These are phyloP conservation scores for Penicillium daleae DNA, from an alignment of 495 filamentous ascomycete genomes.

Conservation along the genomic window DNA sequence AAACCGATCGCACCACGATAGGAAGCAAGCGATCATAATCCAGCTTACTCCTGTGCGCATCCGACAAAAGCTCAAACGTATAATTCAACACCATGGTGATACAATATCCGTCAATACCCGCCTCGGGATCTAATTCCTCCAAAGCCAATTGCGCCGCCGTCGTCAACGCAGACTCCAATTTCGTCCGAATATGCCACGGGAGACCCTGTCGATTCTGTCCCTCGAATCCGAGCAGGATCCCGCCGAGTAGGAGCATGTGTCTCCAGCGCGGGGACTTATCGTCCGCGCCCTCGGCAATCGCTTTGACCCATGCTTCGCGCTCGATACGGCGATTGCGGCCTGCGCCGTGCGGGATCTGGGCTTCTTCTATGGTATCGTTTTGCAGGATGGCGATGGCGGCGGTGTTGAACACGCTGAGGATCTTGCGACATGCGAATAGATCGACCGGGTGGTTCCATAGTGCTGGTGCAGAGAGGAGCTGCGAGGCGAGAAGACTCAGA, in stretches of 20 bases:
- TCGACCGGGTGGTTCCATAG: constrained; percentile 80
- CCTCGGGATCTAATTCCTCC: constrained; percentile 50
- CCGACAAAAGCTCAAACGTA: constrained; percentile 73
- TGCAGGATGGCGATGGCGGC: constrained; percentile 70
- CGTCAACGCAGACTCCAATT: constrained; percentile 75
- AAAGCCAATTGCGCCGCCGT: constrained; percentile 80
- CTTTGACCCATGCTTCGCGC: constrained; percentile 80
- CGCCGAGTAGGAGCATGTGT: constrained; percentile 79
- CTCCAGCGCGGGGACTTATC: constrained; percentile 85
- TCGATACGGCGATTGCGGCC: constrained; percentile 50
- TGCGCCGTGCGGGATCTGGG: constrained; percentile 41
- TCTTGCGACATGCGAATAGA: constrained; percentile 70
- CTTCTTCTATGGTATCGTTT: constrained; percentile 51
- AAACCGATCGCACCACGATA: constrained; percentile 66
- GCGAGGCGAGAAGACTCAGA: constrained; percentile 85
- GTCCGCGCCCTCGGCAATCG: constrained; percentile 82
- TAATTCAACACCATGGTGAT: constrained; percentile 78
- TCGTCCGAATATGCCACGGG: constrained; percentile 63
- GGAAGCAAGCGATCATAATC: constrained; percentile 80
- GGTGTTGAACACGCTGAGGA: constrained; percentile 87
- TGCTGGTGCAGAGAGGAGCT: constrained; percentile 81
- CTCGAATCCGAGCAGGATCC: constrained; percentile 82
- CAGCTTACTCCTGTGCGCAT: constrained; percentile 57
- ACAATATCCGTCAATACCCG: constrained; percentile 61
- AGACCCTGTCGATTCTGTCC: constrained; percentile 66